These are phyloP conservation scores for Geosiphon pyriformis DNA, from an alignment of 192 early-diverging fungal genomes.

Conservation along the genomic window DNA sequence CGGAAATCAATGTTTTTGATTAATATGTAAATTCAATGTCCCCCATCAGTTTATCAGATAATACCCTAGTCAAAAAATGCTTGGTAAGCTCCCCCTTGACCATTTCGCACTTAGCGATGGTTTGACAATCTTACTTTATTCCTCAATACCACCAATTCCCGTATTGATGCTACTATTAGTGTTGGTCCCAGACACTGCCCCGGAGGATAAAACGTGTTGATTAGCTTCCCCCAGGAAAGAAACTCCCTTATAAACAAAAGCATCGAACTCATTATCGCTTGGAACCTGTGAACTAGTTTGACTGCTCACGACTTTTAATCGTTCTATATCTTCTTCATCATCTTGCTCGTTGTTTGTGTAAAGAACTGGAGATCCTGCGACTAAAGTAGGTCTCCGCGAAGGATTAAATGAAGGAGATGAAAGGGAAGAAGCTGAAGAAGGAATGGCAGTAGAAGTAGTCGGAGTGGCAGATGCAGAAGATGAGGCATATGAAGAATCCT, in stretches of 20 bases:
- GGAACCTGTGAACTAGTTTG: not conserved
- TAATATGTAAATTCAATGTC: too few relatives aligned
- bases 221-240: conserved; percentile 6
- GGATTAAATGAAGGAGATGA: conserved; percentile 17
- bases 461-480: conserved; percentile 16
- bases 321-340: not conserved
- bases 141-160: not conserved
- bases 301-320: not conserved
- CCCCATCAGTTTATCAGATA: too few relatives aligned
- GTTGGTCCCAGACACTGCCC: not conserved
- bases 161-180: not conserved
- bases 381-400: conserved; percentile 15
- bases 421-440: not conserved
- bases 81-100: too few relatives aligned
- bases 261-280: conserved; percentile 8
- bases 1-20: not conserved
- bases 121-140: too few relatives aligned
- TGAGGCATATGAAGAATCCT: not conserved
- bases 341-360: conserved; percentile 1
- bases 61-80: too few relatives aligned
- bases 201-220: not conserved
- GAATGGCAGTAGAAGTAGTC: not conserved
- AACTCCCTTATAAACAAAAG: conserved; percentile 12
- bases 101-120: too few relatives aligned
- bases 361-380: not conserved